Conservation (phyloP, 2,329 filamentous ascomycete genomes). For the Ceratocystis eucalypticola region DNA sequence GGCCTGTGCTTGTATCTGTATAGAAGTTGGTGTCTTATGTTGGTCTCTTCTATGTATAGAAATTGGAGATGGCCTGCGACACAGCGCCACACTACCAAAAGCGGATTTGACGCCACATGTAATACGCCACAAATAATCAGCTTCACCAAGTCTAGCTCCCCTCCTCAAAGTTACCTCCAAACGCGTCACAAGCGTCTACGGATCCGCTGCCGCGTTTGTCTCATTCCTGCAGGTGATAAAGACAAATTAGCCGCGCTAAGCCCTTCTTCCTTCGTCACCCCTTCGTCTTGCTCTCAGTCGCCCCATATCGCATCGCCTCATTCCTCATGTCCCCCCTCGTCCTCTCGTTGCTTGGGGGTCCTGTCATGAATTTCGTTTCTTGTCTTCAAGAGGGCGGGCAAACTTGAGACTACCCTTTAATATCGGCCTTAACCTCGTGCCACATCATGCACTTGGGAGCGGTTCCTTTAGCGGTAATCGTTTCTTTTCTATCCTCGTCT, state of each 20-base stretch:
- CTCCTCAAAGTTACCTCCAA: neutral
- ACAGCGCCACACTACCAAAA: neutral
- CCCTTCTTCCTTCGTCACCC: neutral
- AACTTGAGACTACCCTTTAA: neutral
- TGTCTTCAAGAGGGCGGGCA: neutral
- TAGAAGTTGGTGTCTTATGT: neutral
- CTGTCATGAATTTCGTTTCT: neutral
- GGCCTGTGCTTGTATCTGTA: neutral
- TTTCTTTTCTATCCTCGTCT: neutral
- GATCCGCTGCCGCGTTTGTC: conserved; percentile 2
- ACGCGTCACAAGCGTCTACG: conserved; percentile 6
- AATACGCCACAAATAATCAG: neutral
- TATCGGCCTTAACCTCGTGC: neutral
- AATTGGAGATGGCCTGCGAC: neutral
- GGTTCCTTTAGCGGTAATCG: neutral
- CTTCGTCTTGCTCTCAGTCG: neutral
- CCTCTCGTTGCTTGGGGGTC: neutral
- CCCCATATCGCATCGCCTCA: neutral
- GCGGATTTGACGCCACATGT: neutral
- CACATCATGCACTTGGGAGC: neutral
- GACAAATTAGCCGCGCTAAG: neutral
- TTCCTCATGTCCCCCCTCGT: neutral
- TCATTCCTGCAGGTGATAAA: conserved; percentile 1
- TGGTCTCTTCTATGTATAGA: neutral
- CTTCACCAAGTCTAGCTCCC: neutral